Percentiles rank a stretch among this genome's conserved stretches.
Conservation (phyloP, 2,329 filamentous ascomycete genomes). For the Chaetomiaceae sp. region DNA sequence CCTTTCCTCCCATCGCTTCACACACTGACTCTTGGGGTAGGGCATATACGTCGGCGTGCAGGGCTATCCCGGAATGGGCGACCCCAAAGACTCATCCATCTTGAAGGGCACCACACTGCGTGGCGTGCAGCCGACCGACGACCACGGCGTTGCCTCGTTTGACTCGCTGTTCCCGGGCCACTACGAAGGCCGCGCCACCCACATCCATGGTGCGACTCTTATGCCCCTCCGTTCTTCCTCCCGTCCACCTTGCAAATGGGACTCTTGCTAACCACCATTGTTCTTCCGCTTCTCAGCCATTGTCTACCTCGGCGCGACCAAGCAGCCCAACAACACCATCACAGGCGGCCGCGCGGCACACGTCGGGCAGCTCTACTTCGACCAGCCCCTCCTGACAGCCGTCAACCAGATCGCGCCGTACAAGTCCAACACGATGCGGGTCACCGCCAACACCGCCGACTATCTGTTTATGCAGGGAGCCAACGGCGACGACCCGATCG, state of each 20-base stretch:
- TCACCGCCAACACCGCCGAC: constrained; percentile 24
- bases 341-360: constrained; percentile 24
- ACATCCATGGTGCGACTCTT: constrained; percentile 34
- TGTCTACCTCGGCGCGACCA: constrained; percentile 38
- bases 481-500: constrained; percentile 28
- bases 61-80: constrained; percentile 32
- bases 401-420: constrained; percentile 24
- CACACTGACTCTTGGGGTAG: not conserved
- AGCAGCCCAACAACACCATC: constrained; percentile 29
- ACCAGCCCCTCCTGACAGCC: constrained; percentile 24
- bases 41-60: constrained; percentile 32
- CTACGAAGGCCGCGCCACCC: constrained; percentile 40
- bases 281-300: constrained; percentile 17
- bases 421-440: constrained; percentile 23
- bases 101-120: constrained; percentile 38
- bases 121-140: constrained; percentile 35
- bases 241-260: not conserved
- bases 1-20: not conserved
- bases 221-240: not conserved
- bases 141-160: constrained; percentile 35
- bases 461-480: constrained; percentile 25
- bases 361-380: constrained; percentile 28
- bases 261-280: not conserved
- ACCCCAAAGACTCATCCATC: constrained; percentile 34
- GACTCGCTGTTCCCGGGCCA: constrained; percentile 40